Evolutionary conservation across 225 moss, liverwort and hornwort species (phyloP).

Genomic region (Sphagnum tenellum): DNA sequence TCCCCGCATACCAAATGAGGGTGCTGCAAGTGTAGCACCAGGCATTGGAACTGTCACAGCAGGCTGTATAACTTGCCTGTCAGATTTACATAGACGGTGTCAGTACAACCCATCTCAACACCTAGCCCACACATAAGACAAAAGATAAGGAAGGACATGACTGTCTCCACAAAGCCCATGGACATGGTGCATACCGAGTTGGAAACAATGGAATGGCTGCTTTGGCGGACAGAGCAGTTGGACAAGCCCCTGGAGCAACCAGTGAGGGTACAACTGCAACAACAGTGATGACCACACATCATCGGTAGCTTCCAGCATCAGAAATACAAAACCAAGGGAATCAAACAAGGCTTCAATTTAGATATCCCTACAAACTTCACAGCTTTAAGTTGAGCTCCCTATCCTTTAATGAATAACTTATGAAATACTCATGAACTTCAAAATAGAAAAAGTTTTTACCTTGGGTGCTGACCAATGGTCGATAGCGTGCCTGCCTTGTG

Average conservation of each 20-base stretch:
- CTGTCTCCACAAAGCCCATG: neutral
- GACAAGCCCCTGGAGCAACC: slow-evolving; percentile 19
- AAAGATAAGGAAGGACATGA: too few relatives aligned
- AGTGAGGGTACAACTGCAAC: slow-evolving; percentile 12
- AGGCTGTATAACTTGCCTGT: slow-evolving; percentile 51
- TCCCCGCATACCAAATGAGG: slow-evolving; percentile 45
- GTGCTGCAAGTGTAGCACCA: slow-evolving; percentile 12
- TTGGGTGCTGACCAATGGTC: slow-evolving; percentile 41
- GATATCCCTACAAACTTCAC: too few relatives aligned
- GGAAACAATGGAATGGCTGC: slow-evolving; percentile 34
- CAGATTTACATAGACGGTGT: neutral
- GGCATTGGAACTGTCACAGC: slow-evolving; percentile 26
- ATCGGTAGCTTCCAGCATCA: too few relatives aligned
- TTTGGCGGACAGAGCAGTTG: slow-evolving; percentile 26
- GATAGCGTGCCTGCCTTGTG: slow-evolving; percentile 42
- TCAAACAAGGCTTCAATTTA: neutral
- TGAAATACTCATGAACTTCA: neutral
- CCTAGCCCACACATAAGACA: too few relatives aligned
- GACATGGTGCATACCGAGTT: slow-evolving; percentile 18
- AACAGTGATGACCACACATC: neutral
- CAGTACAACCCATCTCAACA: too few relatives aligned
- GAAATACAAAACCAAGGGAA: too few relatives aligned
- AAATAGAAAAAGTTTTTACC: slow-evolving; percentile 12
- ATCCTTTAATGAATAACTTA: neutral
- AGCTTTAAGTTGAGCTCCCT: too few relatives aligned